Evolutionary conservation across 2,329 filamentous ascomycete species (phyloP).

Genomic region (Colletotrichum paranaense): DNA sequence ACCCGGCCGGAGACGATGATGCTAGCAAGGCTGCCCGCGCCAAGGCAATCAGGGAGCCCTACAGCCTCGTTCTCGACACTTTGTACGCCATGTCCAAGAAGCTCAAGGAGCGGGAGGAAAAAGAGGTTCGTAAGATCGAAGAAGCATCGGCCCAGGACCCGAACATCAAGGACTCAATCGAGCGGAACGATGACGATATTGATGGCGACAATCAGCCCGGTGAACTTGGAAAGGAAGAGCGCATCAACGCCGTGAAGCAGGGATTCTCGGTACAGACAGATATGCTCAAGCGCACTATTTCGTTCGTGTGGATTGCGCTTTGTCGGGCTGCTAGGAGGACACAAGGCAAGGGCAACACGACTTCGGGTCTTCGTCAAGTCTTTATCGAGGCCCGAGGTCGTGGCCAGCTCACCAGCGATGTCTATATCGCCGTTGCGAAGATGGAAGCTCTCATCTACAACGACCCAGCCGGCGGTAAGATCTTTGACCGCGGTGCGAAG

Average conservation of each 20-base stretch:
- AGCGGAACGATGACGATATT: slow-evolving; percentile 60
- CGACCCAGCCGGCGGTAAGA: slow-evolving; percentile 90
- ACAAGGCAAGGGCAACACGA: slow-evolving; percentile 79
- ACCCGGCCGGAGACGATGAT: slow-evolving; percentile 81
- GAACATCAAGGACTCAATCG: slow-evolving; percentile 50
- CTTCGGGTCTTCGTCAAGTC: slow-evolving; percentile 82
- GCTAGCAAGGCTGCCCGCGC: slow-evolving; percentile 81
- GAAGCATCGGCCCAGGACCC: slow-evolving; percentile 57
- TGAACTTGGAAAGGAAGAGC: slow-evolving; percentile 67
- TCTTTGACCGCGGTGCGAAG: slow-evolving; percentile 93
- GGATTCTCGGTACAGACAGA: slow-evolving; percentile 79
- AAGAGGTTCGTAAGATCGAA: slow-evolving; percentile 68
- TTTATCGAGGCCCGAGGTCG: slow-evolving; percentile 90
- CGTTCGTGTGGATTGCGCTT: slow-evolving; percentile 93
- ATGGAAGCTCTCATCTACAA: slow-evolving; percentile 98
- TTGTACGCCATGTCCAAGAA: slow-evolving; percentile 89
- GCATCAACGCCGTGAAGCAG: slow-evolving; percentile 71
- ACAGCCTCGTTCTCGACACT: slow-evolving; percentile 83
- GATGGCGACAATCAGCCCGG: slow-evolving; percentile 53
- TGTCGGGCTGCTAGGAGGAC: slow-evolving; percentile 95
- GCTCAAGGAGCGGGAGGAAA: slow-evolving; percentile 71
- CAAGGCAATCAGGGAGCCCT: slow-evolving; percentile 82
- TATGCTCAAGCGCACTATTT: slow-evolving; percentile 84
- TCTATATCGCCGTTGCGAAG: slow-evolving; percentile 92
- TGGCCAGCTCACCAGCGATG: slow-evolving; percentile 91